Conservation (phyloP, 2,329 filamentous ascomycete species). For the Periconia macrospinosa region DNA sequence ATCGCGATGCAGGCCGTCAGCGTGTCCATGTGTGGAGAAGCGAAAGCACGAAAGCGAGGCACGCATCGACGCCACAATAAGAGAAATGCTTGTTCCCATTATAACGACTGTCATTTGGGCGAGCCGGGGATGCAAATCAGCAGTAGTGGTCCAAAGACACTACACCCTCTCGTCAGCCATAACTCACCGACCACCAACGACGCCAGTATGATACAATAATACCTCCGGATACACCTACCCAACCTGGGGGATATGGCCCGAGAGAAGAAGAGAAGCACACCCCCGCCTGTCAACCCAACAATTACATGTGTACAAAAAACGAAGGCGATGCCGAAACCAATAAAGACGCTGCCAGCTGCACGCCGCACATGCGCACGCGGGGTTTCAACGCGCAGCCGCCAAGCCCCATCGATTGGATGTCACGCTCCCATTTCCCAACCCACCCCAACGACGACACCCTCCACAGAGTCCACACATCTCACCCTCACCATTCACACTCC, state of each 20-base stretch:
- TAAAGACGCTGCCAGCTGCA: constrained; percentile 16
- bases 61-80: neutral
- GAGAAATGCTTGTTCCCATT: constrained; percentile 9
- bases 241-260: no score
- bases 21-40: constrained; percentile 1
- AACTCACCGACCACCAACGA: constrained; percentile 18
- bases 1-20: constrained; percentile 26
- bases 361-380: constrained; percentile 11
- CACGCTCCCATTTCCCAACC: constrained; percentile 19
- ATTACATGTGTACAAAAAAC: no score
- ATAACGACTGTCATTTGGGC: constrained; percentile 10
- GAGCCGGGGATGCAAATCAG: constrained; percentile 6
- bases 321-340: no score
- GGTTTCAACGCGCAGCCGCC: constrained; percentile 37
- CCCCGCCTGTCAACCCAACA: no score
- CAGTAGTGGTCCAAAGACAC: no score
- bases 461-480: constrained; percentile 26
- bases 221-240: no score
- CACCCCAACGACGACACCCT: constrained; percentile 34
- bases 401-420: constrained; percentile 34
- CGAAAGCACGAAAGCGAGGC: neutral
- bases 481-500: constrained; percentile 2
- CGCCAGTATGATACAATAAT: constrained; percentile 3
- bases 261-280: no score
- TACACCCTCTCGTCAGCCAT: neutral